A percentile compares a stretch with the other conserved stretches of the same genome.
Evolutionary conservation across 192 early-diverging fungal species (phyloP).

Genomic region (Backusella parvicylindrica): DNA sequence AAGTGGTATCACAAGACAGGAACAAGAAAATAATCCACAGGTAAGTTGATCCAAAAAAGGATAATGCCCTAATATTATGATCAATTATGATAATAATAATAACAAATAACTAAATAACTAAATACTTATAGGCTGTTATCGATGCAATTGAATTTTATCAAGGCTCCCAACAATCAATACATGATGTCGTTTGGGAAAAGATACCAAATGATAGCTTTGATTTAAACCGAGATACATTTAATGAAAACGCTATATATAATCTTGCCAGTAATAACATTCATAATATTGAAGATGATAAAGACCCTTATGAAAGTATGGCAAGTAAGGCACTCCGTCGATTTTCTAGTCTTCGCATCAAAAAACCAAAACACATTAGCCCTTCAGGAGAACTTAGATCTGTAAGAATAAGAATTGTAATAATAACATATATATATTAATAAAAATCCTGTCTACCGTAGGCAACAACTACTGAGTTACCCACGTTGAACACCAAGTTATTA

Average conservation of each 20-base stretch:
- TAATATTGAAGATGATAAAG: neutral
- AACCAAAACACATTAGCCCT: neutral
- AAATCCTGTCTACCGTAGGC: neutral
- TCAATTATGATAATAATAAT: constrained; percentile 2
- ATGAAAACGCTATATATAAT: neutral
- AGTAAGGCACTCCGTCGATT: neutral
- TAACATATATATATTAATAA: neutral
- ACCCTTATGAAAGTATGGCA: neutral
- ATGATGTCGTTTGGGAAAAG: constrained; percentile 29
- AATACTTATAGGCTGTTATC: constrained; percentile 58
- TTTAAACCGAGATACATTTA: constrained; percentile 3
- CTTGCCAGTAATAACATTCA: neutral
- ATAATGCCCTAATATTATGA: neutral
- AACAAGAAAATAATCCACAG: constrained; percentile 88
- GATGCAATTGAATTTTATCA: constrained; percentile 82
- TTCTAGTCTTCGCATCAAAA: neutral
- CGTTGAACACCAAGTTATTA: neutral
- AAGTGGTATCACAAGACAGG: constrained; percentile 89
- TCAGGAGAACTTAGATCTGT: neutral
- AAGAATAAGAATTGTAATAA: neutral
- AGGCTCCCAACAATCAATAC: constrained; percentile 35
- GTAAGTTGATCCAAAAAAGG: constrained; percentile 18
- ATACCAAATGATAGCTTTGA: constrained; percentile 22
- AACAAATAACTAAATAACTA: neutral
- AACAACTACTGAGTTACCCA: neutral